Conservation (phyloP, 2,329 filamentous ascomycete genomes). For the Cordyceps tenuipes region DNA sequence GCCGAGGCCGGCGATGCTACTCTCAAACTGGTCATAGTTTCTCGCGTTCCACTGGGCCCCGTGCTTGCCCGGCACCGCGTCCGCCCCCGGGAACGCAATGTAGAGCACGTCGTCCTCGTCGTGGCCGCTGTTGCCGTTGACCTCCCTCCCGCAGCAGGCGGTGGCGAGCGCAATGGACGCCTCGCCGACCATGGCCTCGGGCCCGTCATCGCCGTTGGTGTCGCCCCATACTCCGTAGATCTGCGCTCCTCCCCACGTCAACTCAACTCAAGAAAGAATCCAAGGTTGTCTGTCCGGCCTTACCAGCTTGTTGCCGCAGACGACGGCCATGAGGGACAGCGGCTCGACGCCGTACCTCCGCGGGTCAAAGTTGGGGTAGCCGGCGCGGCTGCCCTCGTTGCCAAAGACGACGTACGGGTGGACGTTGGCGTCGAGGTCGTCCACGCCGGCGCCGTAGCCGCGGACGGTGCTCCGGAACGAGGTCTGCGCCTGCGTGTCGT, state of each 20-base stretch:
- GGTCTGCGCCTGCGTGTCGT: constrained; percentile 37
- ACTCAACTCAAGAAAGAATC: constrained; percentile 17
- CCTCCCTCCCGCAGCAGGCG: constrained; percentile 42
- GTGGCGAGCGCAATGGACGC: constrained; percentile 49
- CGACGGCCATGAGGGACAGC: constrained; percentile 40
- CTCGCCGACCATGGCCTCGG: constrained; percentile 43
- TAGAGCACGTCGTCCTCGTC: constrained; percentile 51
- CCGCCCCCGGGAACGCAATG: constrained; percentile 48
- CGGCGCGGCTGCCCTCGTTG: constrained; percentile 25
- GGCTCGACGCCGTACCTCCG: constrained; percentile 31
- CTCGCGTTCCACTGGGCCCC: constrained; percentile 47
- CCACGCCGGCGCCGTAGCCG: constrained; percentile 24
- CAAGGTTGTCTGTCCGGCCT: not conserved
- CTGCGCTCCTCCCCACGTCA: constrained; percentile 17
- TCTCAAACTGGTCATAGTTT: constrained; percentile 41
- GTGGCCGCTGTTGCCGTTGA: constrained; percentile 50
- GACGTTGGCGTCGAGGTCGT: constrained; percentile 35
- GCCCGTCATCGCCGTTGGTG: constrained; percentile 46
- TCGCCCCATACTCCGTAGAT: constrained; percentile 52
- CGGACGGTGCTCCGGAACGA: constrained; percentile 35
- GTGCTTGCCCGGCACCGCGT: constrained; percentile 46
- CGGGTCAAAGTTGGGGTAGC: constrained; percentile 28
- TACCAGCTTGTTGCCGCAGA: constrained; percentile 35
- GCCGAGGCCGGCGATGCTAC: constrained; percentile 42
- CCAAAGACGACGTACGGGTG: constrained; percentile 43